Percentiles rank a stretch among this genome's conserved stretches.
These are phyloP conservation scores for Colletotrichum lupini DNA, from an alignment of 2,329 filamentous ascomycete genomes.

Conservation along the genomic window DNA sequence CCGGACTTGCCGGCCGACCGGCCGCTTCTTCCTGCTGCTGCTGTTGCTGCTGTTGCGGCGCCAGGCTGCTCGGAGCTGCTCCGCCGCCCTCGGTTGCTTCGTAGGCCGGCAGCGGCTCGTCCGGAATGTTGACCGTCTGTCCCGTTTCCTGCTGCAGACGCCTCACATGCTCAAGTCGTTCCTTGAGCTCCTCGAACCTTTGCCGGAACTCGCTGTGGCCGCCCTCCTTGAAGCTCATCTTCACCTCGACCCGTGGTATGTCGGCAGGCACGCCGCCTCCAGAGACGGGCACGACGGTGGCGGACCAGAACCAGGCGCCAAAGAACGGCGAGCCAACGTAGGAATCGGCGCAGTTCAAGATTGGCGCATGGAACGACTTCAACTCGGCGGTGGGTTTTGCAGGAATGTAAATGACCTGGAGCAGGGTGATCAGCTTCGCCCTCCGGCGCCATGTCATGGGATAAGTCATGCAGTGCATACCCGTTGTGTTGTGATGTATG, in stretches of 20 bases:
- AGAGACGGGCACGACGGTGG: slow-evolving; percentile 80
- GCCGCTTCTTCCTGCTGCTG: slow-evolving; percentile 39
- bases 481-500: slow-evolving; percentile 87
- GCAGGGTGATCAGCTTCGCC: slow-evolving; percentile 17
- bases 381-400: slow-evolving; percentile 74
- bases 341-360: slow-evolving; percentile 88
- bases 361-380: slow-evolving; percentile 89
- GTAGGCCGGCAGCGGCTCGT: slow-evolving; percentile 91
- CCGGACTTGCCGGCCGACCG: slow-evolving; percentile 49
- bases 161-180: slow-evolving; percentile 83
- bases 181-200: slow-evolving; percentile 85
- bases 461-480: slow-evolving; percentile 60
- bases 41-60: slow-evolving; percentile 37
- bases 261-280: slow-evolving; percentile 85
- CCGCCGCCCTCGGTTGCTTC: slow-evolving; percentile 64
- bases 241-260: slow-evolving; percentile 80
- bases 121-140: slow-evolving; percentile 73
- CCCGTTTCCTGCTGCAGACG: slow-evolving; percentile 78
- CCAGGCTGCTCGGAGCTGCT: slow-evolving; percentile 44
- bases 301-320: slow-evolving; percentile 90
- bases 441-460: neutral
- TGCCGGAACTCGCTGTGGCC: slow-evolving; percentile 93
- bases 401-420: slow-evolving; percentile 88
- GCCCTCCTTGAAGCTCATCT: slow-evolving; percentile 92
- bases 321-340: slow-evolving; percentile 91